Evolutionary conservation across 768 basidiomycete genomes (phyloP).

Genomic region (Megacollybia marginata): DNA sequence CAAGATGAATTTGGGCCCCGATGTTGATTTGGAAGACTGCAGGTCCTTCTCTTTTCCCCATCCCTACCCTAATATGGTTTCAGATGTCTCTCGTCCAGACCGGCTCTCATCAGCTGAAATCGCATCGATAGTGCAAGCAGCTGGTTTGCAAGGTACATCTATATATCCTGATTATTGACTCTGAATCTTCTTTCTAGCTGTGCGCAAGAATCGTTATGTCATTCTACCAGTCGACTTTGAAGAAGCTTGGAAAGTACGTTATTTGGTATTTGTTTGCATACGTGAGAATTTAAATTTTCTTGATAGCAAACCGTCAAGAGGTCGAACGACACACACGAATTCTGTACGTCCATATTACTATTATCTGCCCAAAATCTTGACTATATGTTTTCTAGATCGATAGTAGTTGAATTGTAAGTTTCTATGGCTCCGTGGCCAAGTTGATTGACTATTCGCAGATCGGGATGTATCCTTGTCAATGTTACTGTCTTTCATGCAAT

Average conservation of each 20-base stretch:
- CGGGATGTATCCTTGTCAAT: neutral
- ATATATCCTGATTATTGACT: neutral
- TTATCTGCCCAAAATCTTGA: slow-evolving; percentile 1
- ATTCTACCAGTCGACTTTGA: slow-evolving; percentile 97
- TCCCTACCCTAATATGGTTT: slow-evolving; percentile 6
- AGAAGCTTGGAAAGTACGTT: slow-evolving; percentile 97
- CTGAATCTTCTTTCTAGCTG: slow-evolving; percentile 44
- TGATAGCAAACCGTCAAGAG: slow-evolving; percentile 93
- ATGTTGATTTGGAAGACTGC: slow-evolving; percentile 99
- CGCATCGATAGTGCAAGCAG: slow-evolving; percentile 91
- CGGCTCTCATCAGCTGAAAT: slow-evolving; percentile 94
- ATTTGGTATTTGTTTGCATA: slow-evolving; percentile 45
- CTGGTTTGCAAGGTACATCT: slow-evolving; percentile 85
- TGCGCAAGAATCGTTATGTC: slow-evolving; percentile 96
- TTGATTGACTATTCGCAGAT: slow-evolving; percentile 11
- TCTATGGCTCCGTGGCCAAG: slow-evolving; percentile 22
- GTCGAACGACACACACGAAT: slow-evolving; percentile 93
- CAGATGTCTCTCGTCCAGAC: slow-evolving; percentile 96
- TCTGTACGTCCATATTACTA: slow-evolving; percentile 53
- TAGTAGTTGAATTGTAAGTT: slow-evolving; percentile 15
- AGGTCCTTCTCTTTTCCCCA: slow-evolving; percentile 21
- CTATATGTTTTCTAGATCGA: slow-evolving; percentile 26
- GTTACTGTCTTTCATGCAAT: neutral
- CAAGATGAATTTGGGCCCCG: slow-evolving; percentile 97
- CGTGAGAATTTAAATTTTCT: slow-evolving; percentile 22